A percentile compares a stretch with the other conserved stretches of the same genome.
phyloP scores from a whole-genome alignment of 2,329 filamentous ascomycete genomes.

The Tolypocladium paradoxum region DNA sequence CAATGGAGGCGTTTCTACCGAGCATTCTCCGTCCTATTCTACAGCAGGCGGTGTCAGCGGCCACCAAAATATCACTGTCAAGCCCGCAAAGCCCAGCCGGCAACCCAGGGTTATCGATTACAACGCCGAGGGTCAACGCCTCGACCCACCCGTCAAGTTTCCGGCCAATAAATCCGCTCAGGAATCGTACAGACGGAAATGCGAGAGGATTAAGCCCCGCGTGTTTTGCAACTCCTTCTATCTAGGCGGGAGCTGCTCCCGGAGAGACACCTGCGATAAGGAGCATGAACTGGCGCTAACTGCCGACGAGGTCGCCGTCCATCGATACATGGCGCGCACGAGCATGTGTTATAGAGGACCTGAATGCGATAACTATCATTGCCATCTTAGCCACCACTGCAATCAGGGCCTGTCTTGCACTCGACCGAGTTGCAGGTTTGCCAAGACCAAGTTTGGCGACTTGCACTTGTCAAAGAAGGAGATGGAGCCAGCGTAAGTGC shows the following conservation, averaged over 20 bases:
- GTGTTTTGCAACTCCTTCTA: background rate
- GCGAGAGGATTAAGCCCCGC: background rate
- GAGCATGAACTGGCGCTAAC: background rate
- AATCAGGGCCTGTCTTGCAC: background rate
- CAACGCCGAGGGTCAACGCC: background rate
- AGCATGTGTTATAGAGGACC: background rate
- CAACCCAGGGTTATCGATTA: background rate
- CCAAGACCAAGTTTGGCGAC: background rate
- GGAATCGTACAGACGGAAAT: background rate
- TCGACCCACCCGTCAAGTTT: background rate
- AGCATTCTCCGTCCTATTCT: background rate
- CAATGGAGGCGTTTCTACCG: background rate
- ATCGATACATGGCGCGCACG: background rate
- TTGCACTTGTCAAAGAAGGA: background rate
- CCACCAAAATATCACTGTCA: background rate
- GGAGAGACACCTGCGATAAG: background rate
- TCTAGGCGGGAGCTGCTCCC: background rate
- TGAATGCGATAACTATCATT: background rate
- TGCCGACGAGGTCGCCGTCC: background rate
- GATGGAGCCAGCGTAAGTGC: background rate
- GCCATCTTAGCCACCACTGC: background rate
- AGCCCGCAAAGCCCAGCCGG: background rate
- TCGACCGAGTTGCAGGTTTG: background rate
- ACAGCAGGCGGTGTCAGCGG: background rate
- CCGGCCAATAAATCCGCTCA: background rate